Evolutionary conservation across 1,284 basidiomycete species (phyloP).

Genomic region (Ceratobasidium sp.): DNA sequence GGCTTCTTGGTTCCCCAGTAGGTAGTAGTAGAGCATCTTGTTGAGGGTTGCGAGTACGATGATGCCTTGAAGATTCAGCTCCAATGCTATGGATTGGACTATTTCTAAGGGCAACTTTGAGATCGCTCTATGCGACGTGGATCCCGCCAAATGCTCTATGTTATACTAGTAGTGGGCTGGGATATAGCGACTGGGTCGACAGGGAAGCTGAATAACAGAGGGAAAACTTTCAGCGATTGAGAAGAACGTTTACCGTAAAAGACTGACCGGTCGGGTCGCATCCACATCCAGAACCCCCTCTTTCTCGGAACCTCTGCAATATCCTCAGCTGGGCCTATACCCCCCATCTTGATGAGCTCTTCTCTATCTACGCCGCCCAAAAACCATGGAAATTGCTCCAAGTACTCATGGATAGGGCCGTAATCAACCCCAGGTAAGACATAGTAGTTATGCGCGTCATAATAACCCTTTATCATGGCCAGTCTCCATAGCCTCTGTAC

Average conservation of each 20-base stretch:
- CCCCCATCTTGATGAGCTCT: background rate
- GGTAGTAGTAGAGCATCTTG: background rate
- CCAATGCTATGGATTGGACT: background rate
- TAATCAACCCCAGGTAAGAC: constrained; percentile 14
- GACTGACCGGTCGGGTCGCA: constrained; percentile 31
- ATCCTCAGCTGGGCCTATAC: constrained; percentile 1
- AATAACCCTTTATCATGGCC: constrained; percentile 13
- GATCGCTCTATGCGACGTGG: background rate
- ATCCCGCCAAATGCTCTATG: too few relatives aligned
- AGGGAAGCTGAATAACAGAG: constrained; percentile 5
- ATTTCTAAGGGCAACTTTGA: constrained; percentile 8
- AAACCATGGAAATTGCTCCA: constrained; percentile 19
- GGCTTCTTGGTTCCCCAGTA: background rate
- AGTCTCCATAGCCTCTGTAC: constrained; percentile 25
- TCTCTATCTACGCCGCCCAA: constrained; percentile 1
- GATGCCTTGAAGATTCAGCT: constrained; percentile 12
- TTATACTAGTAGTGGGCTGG: background rate
- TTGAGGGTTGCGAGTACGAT: background rate
- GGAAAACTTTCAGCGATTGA: background rate
- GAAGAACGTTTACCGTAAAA: background rate
- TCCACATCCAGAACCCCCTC: constrained; percentile 31
- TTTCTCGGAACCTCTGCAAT: constrained; percentile 16
- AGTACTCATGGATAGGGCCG: constrained; percentile 7
- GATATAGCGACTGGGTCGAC: constrained; percentile 6
- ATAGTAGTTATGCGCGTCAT: background rate